Conservation (phyloP, 805 yeast species). For the Lipomyces starkeyi region DNA sequence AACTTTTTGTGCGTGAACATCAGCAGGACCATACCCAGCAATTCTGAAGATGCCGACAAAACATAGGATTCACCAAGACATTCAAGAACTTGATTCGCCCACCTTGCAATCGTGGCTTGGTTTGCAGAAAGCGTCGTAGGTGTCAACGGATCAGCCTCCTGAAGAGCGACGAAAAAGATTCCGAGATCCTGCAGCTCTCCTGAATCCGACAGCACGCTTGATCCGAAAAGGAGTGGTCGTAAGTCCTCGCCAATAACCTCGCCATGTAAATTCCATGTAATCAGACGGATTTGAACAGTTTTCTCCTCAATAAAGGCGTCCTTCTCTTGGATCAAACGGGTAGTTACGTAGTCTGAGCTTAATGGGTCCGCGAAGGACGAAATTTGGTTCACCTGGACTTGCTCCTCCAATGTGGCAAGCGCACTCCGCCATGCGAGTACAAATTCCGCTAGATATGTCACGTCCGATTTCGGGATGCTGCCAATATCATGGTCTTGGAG, state of each 20-base stretch:
- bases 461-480: constrained; percentile 16
- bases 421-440: constrained; percentile 44
- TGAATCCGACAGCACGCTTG: constrained; percentile 22
- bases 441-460: constrained; percentile 41
- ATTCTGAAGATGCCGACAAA: constrained; percentile 54
- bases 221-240: constrained; percentile 35
- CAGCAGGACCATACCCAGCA: constrained; percentile 59
- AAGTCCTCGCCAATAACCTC: constrained; percentile 39
- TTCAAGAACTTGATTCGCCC: constrained; percentile 39
- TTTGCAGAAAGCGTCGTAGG: constrained; percentile 49
- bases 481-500: constrained; percentile 30
- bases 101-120: constrained; percentile 42
- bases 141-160: constrained; percentile 58
- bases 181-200: constrained; percentile 26
- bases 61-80: constrained; percentile 44
- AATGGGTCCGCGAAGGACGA: constrained; percentile 26
- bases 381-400: constrained; percentile 18
- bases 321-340: constrained; percentile 28
- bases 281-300: constrained; percentile 37
- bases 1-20: constrained; percentile 49
- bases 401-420: constrained; percentile 38
- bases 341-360: constrained; percentile 31
- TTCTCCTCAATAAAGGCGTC: constrained; percentile 35
- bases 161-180: constrained; percentile 55
- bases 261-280: constrained; percentile 47